Evolutionary conservation across 2,329 filamentous ascomycete species (phyloP).

Genomic region (Aureobasidium melanogenum): DNA sequence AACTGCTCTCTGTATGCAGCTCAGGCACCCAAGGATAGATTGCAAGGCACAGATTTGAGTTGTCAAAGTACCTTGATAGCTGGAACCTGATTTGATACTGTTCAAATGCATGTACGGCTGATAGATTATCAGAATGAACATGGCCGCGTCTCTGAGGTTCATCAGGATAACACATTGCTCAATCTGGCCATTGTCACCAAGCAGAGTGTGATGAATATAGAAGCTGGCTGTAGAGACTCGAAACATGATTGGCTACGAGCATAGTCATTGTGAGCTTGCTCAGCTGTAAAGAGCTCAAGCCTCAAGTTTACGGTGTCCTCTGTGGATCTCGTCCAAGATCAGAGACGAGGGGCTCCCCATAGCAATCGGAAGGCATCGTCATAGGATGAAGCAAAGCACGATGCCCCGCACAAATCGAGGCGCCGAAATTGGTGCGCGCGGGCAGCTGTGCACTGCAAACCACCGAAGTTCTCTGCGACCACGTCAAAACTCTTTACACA

Average conservation of each 20-base stretch:
- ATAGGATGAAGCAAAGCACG: neutral
- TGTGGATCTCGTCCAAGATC: neutral
- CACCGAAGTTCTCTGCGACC: constrained; percentile 9
- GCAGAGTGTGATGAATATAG: too few species aligned
- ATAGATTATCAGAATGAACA: neutral
- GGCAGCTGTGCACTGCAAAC: constrained; percentile 3
- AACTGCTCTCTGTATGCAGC: neutral
- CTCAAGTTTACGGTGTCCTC: too few species aligned
- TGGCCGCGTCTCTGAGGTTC: neutral
- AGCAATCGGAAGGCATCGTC: neutral
- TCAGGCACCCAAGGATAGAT: neutral
- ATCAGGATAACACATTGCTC: too few species aligned
- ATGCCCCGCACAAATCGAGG: constrained; percentile 10
- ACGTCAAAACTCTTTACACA: constrained; percentile 8
- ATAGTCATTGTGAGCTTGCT: too few species aligned
- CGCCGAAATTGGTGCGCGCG: constrained; percentile 8
- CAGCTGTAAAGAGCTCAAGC: too few species aligned
- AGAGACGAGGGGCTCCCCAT: neutral
- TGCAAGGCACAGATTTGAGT: neutral
- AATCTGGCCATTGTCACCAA: too few species aligned
- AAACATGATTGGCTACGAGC: too few species aligned
- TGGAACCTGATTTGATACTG: neutral
- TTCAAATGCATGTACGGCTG: neutral
- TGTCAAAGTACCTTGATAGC: neutral
- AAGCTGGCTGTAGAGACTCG: too few species aligned